Percentiles rank a stretch among this genome's conserved stretches.
Evolutionary conservation across 148 eudicot genomes (phyloP).

Genomic region (Euryodendron excelsum): DNA sequence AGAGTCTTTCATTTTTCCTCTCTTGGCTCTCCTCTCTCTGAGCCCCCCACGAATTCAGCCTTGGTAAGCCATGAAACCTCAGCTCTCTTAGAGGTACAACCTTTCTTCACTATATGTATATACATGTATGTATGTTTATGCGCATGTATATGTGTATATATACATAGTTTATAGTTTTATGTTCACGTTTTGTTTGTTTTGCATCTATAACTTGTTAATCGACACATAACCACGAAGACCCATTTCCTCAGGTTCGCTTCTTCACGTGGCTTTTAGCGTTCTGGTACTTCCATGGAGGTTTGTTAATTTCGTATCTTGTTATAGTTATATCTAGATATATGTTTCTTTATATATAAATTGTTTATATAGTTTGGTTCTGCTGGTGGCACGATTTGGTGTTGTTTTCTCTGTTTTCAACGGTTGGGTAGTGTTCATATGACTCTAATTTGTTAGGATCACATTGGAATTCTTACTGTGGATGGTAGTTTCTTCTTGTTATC

Average conservation of each 20-base stretch:
- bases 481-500: neutral
- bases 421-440: neutral
- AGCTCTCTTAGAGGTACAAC: neutral
- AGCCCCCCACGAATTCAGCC: no score
- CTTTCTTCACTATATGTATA: neutral
- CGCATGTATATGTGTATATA: neutral
- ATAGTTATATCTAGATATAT: neutral
- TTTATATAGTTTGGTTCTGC: conserved; percentile 11
- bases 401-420: neutral
- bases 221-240: conserved; percentile 16
- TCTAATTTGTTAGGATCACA: conserved; percentile 2
- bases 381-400: neutral
- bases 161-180: neutral
- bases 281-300: conserved; percentile 13
- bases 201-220: conserved; percentile 24
- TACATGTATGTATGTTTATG: neutral
- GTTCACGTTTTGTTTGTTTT: conserved; percentile 22
- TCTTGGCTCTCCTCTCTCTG: conserved; percentile 8
- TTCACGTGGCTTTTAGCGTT: conserved; percentile 13
- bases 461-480: neutral
- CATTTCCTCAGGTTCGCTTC: conserved; percentile 22
- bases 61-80: conserved; percentile 10
- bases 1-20: conserved; percentile 18
- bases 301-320: conserved; percentile 6
- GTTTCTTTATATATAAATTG: neutral